phyloP scores from a whole-genome alignment of 345 rosid species.

The Toxicodendron radicans region DNA sequence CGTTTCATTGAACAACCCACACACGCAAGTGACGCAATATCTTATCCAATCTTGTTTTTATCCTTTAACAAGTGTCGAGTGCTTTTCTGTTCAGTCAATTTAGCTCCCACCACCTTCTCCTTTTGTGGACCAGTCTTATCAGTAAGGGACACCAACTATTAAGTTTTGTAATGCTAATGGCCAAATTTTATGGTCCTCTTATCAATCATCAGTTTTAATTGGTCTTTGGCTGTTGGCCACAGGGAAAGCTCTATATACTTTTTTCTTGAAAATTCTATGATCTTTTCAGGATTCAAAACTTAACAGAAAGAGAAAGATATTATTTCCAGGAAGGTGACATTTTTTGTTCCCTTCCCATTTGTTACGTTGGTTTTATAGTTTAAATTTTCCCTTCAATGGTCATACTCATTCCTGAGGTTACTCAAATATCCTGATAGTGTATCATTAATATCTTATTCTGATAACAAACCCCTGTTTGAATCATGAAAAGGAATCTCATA shows the following conservation, averaged over 20 bases:
- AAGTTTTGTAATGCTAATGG: neutral
- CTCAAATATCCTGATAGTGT: too few relatives aligned
- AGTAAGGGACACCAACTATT: neutral
- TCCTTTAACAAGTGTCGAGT: neutral
- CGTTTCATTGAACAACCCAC: slow-evolving; percentile 16
- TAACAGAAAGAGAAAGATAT: neutral
- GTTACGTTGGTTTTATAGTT: neutral
- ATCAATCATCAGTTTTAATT: neutral
- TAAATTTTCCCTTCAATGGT: neutral
- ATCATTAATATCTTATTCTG: too few relatives aligned
- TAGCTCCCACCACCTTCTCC: neutral
- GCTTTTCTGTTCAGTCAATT: neutral
- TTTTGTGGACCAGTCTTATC: slow-evolving; percentile 3
- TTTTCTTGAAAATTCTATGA: slow-evolving; percentile 16
- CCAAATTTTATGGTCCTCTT: neutral
- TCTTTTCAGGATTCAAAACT: neutral
- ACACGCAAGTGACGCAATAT: slow-evolving; percentile 17
- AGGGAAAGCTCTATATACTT: neutral
- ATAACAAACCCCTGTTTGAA: too few relatives aligned
- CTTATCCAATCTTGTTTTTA: slow-evolving; percentile 4
- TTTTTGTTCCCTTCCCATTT: neutral
- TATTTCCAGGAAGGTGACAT: neutral
- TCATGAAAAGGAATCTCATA: neutral
- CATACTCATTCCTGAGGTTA: neutral
- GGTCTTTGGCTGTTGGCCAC: neutral